Evolutionary conservation across 805 yeast species (phyloP).

Genomic region (Wickerhamomyces bisporus): DNA sequence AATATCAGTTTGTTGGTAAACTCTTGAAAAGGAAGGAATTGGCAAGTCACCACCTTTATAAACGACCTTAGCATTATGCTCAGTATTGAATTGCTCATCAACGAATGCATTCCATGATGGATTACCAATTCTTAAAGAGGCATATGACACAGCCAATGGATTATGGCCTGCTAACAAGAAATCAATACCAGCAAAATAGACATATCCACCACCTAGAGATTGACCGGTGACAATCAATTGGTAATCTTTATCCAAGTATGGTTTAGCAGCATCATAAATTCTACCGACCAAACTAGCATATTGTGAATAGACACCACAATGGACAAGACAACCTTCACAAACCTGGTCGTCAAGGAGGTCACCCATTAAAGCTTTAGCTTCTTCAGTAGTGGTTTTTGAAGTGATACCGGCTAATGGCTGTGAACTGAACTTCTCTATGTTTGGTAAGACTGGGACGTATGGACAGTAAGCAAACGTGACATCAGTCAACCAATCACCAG

Average conservation of each 20-base stretch:
- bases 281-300: conserved; percentile 35
- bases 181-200: conserved; percentile 59
- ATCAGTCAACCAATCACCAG: conserved; percentile 60
- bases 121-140: conserved; percentile 64
- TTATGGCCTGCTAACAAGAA: conserved; percentile 46
- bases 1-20: conserved; percentile 51
- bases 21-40: conserved; percentile 38
- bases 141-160: conserved; percentile 55
- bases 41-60: conserved; percentile 27
- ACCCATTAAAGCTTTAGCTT: conserved; percentile 2
- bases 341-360: conserved; percentile 3
- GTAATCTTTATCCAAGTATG: conserved; percentile 38
- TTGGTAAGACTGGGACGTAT: conserved; percentile 43
- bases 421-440: conserved; percentile 3
- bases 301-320: conserved; percentile 56
- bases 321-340: conserved; percentile 55
- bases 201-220: conserved; percentile 72
- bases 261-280: conserved; percentile 29
- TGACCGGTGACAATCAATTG: conserved; percentile 59
- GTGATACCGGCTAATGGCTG: background rate
- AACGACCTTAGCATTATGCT: conserved; percentile 23
- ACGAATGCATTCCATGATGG: conserved; percentile 43
- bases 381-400: conserved; percentile 1
- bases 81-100: conserved; percentile 42
- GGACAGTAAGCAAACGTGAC: conserved; percentile 40